These are phyloP conservation scores for Arachis hypogaea DNA, from an alignment of 306 rosid species.

Conservation along the genomic window DNA sequence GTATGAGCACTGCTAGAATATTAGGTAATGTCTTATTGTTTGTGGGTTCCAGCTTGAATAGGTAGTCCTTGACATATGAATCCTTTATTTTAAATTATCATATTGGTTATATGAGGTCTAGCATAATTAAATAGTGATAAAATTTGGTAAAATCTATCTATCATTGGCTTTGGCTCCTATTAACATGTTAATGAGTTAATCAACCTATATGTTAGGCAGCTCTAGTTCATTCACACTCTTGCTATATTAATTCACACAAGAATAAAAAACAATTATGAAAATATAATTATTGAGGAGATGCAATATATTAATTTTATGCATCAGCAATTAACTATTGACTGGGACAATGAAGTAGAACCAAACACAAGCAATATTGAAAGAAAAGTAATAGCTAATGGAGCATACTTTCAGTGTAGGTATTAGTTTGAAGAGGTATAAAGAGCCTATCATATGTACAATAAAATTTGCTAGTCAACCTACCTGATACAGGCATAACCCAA, in stretches of 20 bases:
- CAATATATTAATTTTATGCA: not conserved
- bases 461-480: slow-evolving; percentile 54
- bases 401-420: slow-evolving; percentile 11
- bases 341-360: slow-evolving; percentile 14
- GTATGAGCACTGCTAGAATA: not conserved
- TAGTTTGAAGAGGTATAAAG: slow-evolving; percentile 23
- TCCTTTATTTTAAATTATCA: slow-evolving; percentile 2
- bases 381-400: slow-evolving; percentile 1
- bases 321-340: slow-evolving; percentile 5
- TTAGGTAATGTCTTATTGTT: not conserved
- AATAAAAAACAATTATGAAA: slow-evolving; percentile 18
- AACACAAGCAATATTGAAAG: not conserved
- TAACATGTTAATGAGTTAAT: not conserved
- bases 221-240: slow-evolving; percentile 21
- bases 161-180: not conserved
- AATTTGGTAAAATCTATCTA: not conserved
- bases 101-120: not conserved
- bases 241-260: slow-evolving; percentile 17
- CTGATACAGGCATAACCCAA: slow-evolving; percentile 93
- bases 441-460: slow-evolving; percentile 27
- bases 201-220: not conserved
- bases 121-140: not conserved
- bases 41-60: slow-evolving; percentile 3
- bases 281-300: not conserved
- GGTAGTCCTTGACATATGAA: not conserved